phyloP scores from a whole-genome alignment of 306 rosid genomes.

The Corylus avellana region DNA sequence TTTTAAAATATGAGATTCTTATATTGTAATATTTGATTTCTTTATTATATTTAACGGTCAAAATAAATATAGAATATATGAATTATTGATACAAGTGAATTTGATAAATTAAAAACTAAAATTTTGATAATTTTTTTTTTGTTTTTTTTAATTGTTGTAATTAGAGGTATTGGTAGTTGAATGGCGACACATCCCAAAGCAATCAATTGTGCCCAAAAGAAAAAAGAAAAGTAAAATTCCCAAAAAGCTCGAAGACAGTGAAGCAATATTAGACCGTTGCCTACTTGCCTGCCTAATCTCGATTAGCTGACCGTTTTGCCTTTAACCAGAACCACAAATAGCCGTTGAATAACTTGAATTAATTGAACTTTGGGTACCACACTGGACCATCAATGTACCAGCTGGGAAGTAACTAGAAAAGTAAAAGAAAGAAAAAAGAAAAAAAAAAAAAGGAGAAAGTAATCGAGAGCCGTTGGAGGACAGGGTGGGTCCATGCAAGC shows the following conservation, averaged over 20 bases:
- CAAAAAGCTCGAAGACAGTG: constrained; percentile 7
- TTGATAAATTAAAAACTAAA: too few relatives aligned
- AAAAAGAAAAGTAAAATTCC: not conserved
- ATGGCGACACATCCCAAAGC: too few relatives aligned
- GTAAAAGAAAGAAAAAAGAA: not conserved
- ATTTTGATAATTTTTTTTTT: too few relatives aligned
- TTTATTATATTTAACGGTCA: too few relatives aligned
- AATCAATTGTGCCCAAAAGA: too few relatives aligned
- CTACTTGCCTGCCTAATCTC: constrained; percentile 1
- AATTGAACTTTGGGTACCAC: constrained; percentile 14
- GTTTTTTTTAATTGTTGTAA: too few relatives aligned
- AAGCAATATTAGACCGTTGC: not conserved
- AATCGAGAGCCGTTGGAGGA: constrained; percentile 47
- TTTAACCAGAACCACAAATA: constrained; percentile 18
- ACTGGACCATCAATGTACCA: constrained; percentile 14
- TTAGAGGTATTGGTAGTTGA: too few relatives aligned
- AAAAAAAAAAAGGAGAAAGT: not conserved
- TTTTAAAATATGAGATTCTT: too few relatives aligned
- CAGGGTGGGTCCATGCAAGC: constrained; percentile 63
- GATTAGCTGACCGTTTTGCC: not conserved
- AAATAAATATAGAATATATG: too few relatives aligned
- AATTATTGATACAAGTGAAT: too few relatives aligned
- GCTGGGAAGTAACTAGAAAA: not conserved
- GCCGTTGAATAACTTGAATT: constrained; percentile 31
- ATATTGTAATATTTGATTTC: too few relatives aligned